Evolutionary conservation across 164 flowering plant species (phyloP), one percentile per base, ranked within the genome.

Genomic region (Macadamia tetraphylla): DNA sequence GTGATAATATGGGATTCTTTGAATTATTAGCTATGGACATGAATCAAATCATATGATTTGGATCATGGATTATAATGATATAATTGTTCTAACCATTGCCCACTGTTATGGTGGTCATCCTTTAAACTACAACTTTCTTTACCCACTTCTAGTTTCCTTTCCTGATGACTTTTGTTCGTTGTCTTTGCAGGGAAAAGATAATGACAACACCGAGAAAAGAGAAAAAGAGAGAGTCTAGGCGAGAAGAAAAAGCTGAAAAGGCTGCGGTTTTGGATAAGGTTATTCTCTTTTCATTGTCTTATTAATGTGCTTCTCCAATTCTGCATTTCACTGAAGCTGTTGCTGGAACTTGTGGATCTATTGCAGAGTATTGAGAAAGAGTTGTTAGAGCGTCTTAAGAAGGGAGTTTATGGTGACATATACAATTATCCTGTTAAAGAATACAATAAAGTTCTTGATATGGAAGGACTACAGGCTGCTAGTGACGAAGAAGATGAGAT

Each of bases 201-300:
- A 84, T 87, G 92, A 89, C 97, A 4, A 72, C 74, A 23, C 97
- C 98, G 1, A 84, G 92, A 58, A 94, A 87, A 62, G 83, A 79
- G 78, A 85, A 61, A 43, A 89, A 86, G 76, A 81, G 96, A 79
- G 98, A 93, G 70, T 73, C 88, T 51, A 82, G 97, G 68, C 83
- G 97, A 70, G 92, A 87, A 77, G 88, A 83, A 65, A 91, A 91
- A 76, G 97, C 96, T 69, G 91, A 82, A 80, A 85, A 78, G 40
- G 94, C 98, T 40, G 98, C 98, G 29, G 70, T 80, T 43, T 64
- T 90, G 73, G 94, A 90, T 35, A 90, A 87, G 92, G 97, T 89
- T 76, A 52, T 29, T 14, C 48, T 9, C 61, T 52, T 63, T 69
- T 9, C 15, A 29, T 58, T 53, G 9, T 51, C 8, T 52, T 18